phyloP scores from a whole-genome alignment of 2,329 filamentous ascomycete species.

The Aspergillus aculeatinus region DNA sequence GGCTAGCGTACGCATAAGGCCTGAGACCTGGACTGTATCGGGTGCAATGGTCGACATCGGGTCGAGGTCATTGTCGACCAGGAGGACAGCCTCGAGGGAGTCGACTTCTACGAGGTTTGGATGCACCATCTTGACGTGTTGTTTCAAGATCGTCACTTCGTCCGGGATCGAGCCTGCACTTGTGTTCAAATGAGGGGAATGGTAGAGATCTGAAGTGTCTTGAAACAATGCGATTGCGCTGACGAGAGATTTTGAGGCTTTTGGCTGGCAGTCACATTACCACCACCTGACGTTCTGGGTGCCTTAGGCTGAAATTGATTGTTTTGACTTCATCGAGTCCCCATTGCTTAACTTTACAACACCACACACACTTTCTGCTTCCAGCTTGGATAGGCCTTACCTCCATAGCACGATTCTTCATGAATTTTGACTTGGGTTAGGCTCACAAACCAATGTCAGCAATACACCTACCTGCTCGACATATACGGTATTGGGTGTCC shows the following conservation, averaged over 20 bases:
- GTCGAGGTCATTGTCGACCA: constrained; percentile 58
- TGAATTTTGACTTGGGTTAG: too few species aligned
- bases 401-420: background rate
- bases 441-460: too few species aligned
- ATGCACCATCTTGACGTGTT: constrained; percentile 7
- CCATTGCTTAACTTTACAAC: background rate
- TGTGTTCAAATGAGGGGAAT: background rate
- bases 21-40: constrained; percentile 44
- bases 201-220: background rate
- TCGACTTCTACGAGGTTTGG: constrained; percentile 43
- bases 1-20: constrained; percentile 46
- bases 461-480: too few species aligned
- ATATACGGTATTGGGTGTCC: background rate
- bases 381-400: background rate
- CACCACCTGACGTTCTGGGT: background rate
- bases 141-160: background rate
- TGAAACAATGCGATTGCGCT: background rate
- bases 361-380: background rate
- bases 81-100: constrained; percentile 49
- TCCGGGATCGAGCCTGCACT: background rate
- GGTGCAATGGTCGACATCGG: constrained; percentile 50
- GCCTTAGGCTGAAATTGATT: constrained; percentile 4
- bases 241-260: background rate
- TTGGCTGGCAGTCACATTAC: background rate
- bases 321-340: background rate